Percentiles rank a stretch among this genome's conserved stretches.
Conservation (phyloP, 2,329 filamentous ascomycete species). For the Samsoniella hepiali region DNA sequence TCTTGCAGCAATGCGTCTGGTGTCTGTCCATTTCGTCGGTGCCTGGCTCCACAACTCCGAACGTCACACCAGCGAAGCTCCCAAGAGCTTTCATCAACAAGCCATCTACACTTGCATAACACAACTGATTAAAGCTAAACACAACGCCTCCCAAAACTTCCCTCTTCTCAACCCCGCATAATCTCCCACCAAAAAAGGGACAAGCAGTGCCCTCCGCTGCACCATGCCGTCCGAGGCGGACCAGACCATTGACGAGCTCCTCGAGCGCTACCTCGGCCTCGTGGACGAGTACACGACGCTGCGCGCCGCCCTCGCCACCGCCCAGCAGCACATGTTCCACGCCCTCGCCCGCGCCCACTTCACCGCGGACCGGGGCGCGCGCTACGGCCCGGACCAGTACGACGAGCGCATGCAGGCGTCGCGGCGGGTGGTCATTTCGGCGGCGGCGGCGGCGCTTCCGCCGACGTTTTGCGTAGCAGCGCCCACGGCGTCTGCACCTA, state of each 20-base stretch:
- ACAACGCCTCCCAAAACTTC: not conserved
- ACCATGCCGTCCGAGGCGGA: not conserved
- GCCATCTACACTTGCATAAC: not conserved
- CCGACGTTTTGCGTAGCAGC: slow-evolving; percentile 23
- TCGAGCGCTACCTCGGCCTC: slow-evolving; percentile 62
- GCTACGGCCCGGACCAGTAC: slow-evolving; percentile 68
- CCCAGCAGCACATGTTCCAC: slow-evolving; percentile 56
- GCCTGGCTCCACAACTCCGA: not conserved
- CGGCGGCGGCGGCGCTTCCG: slow-evolving; percentile 2
- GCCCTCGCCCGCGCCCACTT: slow-evolving; percentile 74
- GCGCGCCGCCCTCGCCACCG: slow-evolving; percentile 48
- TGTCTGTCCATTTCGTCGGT: not conserved
- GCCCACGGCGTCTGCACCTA: not conserved
- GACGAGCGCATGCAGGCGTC: slow-evolving; percentile 69
- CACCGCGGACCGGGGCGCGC: slow-evolving; percentile 56
- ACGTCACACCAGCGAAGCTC: not conserved
- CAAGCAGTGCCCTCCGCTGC: not conserved
- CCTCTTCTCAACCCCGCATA: not conserved
- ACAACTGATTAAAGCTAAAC: not conserved
- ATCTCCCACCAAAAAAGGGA: not conserved
- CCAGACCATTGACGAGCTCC: slow-evolving; percentile 56
- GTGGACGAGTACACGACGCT: slow-evolving; percentile 65
- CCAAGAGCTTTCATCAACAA: not conserved
- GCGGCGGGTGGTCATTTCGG: slow-evolving; percentile 36
- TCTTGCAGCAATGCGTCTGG: not conserved